phyloP scores from a whole-genome alignment of 345 rosid genomes.

The Kernera saxatilis region DNA sequence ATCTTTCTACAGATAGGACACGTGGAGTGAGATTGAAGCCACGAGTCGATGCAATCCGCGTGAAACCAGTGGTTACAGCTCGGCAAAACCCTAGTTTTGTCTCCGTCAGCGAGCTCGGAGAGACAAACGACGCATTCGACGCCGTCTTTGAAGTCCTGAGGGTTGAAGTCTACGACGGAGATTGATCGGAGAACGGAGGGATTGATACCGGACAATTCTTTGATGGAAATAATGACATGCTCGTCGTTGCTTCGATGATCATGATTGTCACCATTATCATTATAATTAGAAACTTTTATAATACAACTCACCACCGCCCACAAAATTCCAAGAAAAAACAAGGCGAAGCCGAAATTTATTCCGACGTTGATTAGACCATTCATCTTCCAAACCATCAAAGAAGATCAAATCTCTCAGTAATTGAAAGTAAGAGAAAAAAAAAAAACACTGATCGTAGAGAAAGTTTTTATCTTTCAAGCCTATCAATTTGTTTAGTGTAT shows the following conservation, averaged over 20 bases:
- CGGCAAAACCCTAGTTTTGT: conserved; percentile 54
- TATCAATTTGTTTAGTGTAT: too few relatives aligned
- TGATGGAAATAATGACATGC: not conserved
- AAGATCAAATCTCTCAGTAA: too few relatives aligned
- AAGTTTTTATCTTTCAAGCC: too few relatives aligned
- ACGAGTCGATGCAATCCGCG: conserved; percentile 72
- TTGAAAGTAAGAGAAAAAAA: too few relatives aligned
- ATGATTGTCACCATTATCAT: not conserved
- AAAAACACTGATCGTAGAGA: too few relatives aligned
- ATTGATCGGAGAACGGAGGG: conserved; percentile 40
- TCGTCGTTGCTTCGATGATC: not conserved
- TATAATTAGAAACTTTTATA: too few relatives aligned
- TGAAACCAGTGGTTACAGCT: conserved; percentile 75
- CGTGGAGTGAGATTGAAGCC: conserved; percentile 67
- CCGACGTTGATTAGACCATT: too few relatives aligned
- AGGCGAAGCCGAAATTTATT: too few relatives aligned
- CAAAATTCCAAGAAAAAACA: too few relatives aligned
- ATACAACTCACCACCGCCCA: too few relatives aligned
- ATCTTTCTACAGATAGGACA: conserved; percentile 67
- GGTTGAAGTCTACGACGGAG: conserved; percentile 41
- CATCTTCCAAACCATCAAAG: too few relatives aligned
- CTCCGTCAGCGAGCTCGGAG: conserved; percentile 56
- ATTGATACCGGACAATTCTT: conserved; percentile 38
- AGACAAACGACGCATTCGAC: conserved; percentile 69
- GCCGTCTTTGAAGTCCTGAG: conserved; percentile 41